Percentiles rank a stretch among this genome's conserved stretches.
Conservation (phyloP, 345 rosid species). For the Aurinia saxatilis region DNA sequence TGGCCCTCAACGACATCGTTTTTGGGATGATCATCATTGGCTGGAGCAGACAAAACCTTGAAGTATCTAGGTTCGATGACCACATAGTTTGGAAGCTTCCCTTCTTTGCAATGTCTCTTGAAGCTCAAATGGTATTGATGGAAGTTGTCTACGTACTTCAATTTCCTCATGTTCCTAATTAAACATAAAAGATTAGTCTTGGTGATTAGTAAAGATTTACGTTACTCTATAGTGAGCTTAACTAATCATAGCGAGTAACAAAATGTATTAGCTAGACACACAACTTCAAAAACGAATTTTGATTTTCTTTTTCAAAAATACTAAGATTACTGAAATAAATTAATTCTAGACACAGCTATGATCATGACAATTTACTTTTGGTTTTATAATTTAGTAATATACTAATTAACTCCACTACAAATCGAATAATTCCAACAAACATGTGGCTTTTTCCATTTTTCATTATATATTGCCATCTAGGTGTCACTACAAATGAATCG, state of each 20-base stretch:
- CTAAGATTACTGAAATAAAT: not conserved
- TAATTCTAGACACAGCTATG: not conserved
- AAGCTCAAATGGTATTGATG: conserved; percentile 53
- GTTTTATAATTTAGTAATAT: not conserved
- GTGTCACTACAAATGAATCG: not conserved
- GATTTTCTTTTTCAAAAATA: not conserved
- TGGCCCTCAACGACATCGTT: conserved; percentile 79
- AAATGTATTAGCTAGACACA: not conserved
- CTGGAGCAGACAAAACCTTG: conserved; percentile 48
- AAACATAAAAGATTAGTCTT: too few relatives aligned
- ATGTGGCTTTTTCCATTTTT: not conserved
- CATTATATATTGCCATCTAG: not conserved
- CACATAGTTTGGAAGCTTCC: conserved; percentile 82
- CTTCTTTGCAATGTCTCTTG: conserved; percentile 64
- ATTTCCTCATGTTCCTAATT: conserved; percentile 61
- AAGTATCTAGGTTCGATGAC: conserved; percentile 70
- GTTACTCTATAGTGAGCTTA: too few relatives aligned
- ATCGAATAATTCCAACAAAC: not conserved
- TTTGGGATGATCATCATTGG: conserved; percentile 81
- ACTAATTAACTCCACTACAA: not conserved
- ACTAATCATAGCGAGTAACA: too few relatives aligned
- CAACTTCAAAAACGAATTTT: not conserved
- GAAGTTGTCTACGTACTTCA: conserved; percentile 69
- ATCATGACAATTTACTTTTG: not conserved
- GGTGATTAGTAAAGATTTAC: too few relatives aligned